phyloP scores from a whole-genome alignment of 2,329 filamentous ascomycete species.

The Ceratocystis ficicola region DNA sequence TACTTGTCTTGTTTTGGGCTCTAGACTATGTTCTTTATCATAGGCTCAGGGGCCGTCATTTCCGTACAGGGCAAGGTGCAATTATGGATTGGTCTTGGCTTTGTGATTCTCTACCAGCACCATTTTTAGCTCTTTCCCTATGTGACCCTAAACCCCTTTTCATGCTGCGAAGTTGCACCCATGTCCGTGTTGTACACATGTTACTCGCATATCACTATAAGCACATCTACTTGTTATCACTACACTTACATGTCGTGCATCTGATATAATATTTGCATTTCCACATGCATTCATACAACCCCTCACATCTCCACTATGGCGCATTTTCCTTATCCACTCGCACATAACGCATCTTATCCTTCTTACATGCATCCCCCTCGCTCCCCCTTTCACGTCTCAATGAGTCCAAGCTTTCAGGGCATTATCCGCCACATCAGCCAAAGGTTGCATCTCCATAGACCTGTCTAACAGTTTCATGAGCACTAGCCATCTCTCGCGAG shows the following conservation, averaged over 20 bases:
- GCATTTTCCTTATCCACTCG: not conserved
- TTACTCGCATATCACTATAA: too few species aligned
- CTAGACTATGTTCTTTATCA: not conserved
- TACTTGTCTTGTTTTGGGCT: not conserved
- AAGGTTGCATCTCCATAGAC: not conserved
- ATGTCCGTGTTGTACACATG: too few species aligned
- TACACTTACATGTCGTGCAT: too few species aligned
- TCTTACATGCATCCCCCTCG: not conserved
- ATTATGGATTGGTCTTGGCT: not conserved
- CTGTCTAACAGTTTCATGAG: not conserved
- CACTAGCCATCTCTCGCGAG: not conserved
- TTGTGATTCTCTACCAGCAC: not conserved
- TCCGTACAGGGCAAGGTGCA: not conserved
- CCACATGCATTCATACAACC: not conserved
- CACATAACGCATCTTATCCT: not conserved
- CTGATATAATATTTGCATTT: not conserved
- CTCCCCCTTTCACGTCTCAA: not conserved
- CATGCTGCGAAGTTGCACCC: not conserved
- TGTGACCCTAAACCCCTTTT: not conserved
- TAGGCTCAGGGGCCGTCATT: slow-evolving; percentile 11
- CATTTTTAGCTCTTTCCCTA: not conserved
- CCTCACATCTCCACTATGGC: not conserved
- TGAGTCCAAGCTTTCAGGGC: slow-evolving; percentile 4
- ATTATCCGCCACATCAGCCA: not conserved
- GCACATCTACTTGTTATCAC: too few species aligned